Percentiles rank a stretch among this genome's conserved stretches.
phyloP scores from a whole-genome alignment of 768 basidiomycete genomes.

The Phanerodontia chrysosporium region DNA sequence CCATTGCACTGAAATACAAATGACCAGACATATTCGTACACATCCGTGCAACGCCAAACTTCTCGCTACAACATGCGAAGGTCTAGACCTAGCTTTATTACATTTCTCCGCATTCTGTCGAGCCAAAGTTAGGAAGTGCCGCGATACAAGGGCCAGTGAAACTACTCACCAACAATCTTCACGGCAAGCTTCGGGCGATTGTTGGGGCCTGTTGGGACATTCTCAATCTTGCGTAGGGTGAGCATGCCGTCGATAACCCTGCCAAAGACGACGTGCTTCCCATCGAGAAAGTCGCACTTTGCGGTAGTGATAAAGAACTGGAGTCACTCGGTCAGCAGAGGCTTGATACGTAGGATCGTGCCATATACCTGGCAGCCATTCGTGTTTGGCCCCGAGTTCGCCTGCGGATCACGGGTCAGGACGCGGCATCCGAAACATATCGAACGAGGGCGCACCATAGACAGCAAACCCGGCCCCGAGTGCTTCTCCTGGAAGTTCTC shows the following conservation, averaged over 20 bases:
- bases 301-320: conserved; percentile 97
- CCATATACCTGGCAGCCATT: conserved; percentile 80
- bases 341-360: background rate
- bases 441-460: conserved; percentile 59
- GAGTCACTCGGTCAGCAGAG: background rate
- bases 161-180: conserved; percentile 72
- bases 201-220: conserved; percentile 87
- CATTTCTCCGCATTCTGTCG: conserved; percentile 38
- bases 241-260: conserved; percentile 91
- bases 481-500: conserved; percentile 96
- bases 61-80: too few species aligned
- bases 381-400: conserved; percentile 91
- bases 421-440: conserved; percentile 1
- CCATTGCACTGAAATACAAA: background rate
- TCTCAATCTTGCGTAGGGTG: conserved; percentile 93
- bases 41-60: too few species aligned
- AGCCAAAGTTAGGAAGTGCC: background rate
- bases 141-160: background rate
- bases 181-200: conserved; percentile 86
- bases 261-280: conserved; percentile 92
- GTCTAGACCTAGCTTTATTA: conserved; percentile 10
- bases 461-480: conserved; percentile 77
- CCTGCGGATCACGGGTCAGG: conserved; percentile 41
- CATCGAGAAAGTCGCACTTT: conserved; percentile 93
- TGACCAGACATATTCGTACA: background rate